These are phyloP conservation scores for Seiridium cupressi DNA, from an alignment of 2,329 filamentous ascomycete species.

Conservation along the genomic window DNA sequence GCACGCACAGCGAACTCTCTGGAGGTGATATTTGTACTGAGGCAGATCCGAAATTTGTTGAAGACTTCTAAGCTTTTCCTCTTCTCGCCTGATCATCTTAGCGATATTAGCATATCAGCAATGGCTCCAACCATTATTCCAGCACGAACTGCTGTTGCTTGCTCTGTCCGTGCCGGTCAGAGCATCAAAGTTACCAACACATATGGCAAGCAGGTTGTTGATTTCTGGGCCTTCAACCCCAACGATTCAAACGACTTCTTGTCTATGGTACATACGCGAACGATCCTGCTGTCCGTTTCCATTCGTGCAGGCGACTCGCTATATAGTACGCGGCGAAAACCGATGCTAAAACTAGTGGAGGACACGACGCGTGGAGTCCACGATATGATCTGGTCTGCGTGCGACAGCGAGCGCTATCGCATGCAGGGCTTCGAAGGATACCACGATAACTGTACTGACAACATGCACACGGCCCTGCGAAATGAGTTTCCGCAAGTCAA, in stretches of 20 bases:
- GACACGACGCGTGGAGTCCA: constrained; percentile 36
- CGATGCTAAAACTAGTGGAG: constrained; percentile 32
- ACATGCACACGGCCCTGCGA: constrained; percentile 29
- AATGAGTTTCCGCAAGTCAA: constrained; percentile 21
- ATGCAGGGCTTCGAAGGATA: constrained; percentile 33
- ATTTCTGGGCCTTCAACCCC: constrained; percentile 45
- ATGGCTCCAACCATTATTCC: constrained; percentile 26
- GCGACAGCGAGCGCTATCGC: constrained; percentile 34
- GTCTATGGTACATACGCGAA: constrained; percentile 37
- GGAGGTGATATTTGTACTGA: no score
- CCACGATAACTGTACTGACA: constrained; percentile 39
- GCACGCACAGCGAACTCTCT: no score
- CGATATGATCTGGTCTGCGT: constrained; percentile 38
- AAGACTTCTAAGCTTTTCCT: not conserved
- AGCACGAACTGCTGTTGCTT: constrained; percentile 39
- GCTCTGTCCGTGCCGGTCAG: constrained; percentile 32
- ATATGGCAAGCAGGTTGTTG: constrained; percentile 46
- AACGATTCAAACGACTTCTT: constrained; percentile 29
- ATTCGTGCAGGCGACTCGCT: constrained; percentile 29
- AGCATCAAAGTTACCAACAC: constrained; percentile 45
- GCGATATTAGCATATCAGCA: not conserved
- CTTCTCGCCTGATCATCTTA: not conserved
- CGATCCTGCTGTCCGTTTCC: constrained; percentile 25
- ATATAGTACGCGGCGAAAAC: constrained; percentile 32
- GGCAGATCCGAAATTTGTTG: no score